phyloP scores from a whole-genome alignment of 2,329 filamentous ascomycete genomes.

The Xylaria sp. region DNA sequence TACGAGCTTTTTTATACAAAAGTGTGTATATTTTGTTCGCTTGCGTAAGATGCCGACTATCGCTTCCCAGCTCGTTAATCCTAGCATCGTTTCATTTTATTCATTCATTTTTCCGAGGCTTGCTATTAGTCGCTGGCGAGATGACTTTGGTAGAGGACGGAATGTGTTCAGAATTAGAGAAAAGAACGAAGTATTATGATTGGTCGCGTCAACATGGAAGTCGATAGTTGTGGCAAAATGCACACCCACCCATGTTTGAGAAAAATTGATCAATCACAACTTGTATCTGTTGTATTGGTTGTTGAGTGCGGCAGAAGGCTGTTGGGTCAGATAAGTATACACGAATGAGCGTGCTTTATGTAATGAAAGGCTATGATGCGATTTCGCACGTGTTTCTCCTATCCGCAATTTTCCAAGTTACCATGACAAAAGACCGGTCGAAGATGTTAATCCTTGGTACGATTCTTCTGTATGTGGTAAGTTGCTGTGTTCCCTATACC shows the following conservation, averaged over 20 bases:
- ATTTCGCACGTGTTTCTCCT: not conserved
- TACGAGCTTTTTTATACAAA: not conserved
- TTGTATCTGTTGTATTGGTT: slow-evolving; percentile 1
- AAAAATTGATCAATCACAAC: slow-evolving; percentile 12
- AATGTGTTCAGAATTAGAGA: not conserved
- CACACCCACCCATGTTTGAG: not conserved
- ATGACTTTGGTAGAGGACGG: no score
- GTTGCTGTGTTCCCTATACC: not conserved
- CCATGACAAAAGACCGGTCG: not conserved
- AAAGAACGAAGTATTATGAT: not conserved
- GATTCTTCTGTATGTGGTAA: not conserved
- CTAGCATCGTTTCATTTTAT: no score
- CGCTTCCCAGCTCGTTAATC: no score
- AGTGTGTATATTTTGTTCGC: not conserved
- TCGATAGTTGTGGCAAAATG: not conserved
- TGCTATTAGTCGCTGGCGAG: no score
- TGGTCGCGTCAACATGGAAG: not conserved
- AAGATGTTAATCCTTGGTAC: not conserved
- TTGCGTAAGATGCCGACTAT: no score
- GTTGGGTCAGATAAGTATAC: not conserved
- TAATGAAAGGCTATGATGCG: not conserved
- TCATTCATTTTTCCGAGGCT: no score
- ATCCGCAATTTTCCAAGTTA: not conserved
- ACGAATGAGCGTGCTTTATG: not conserved
- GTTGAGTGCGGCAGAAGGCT: not conserved